These are phyloP conservation scores for Salix caprea DNA, from an alignment of 345 rosid species.

Conservation along the genomic window DNA sequence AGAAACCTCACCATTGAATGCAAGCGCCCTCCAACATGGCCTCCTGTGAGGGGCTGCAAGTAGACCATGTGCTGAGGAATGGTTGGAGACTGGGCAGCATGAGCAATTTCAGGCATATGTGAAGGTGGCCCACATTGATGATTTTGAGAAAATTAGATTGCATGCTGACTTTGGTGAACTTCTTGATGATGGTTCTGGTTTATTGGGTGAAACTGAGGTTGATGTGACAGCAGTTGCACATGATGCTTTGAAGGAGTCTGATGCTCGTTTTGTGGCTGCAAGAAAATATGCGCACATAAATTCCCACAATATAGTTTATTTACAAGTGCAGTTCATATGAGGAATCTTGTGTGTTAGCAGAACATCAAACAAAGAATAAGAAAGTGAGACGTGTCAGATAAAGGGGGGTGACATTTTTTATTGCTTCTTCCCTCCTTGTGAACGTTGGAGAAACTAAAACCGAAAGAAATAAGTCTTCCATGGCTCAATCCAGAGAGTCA, in stretches of 20 bases:
- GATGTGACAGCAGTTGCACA: slow-evolving; percentile 52
- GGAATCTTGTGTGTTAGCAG: background rate
- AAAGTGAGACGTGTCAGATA: background rate
- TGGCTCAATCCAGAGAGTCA: too few relatives aligned
- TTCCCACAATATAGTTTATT: background rate
- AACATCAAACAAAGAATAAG: background rate
- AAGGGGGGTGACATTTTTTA: too few relatives aligned
- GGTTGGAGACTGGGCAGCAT: slow-evolving; percentile 61
- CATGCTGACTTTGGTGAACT: slow-evolving; percentile 54
- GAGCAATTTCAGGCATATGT: slow-evolving; percentile 56
- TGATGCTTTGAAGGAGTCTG: slow-evolving; percentile 68
- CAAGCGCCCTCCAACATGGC: slow-evolving; percentile 61
- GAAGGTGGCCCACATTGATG: slow-evolving; percentile 58
- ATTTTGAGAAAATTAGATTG: slow-evolving; percentile 57
- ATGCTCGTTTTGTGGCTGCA: slow-evolving; percentile 57
- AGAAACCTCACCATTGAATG: slow-evolving; percentile 54
- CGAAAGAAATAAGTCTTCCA: too few relatives aligned
- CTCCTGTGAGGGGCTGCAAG: slow-evolving; percentile 66
- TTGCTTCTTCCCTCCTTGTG: too few relatives aligned
- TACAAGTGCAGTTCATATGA: too few relatives aligned
- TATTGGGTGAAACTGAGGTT: slow-evolving; percentile 67
- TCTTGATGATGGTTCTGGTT: slow-evolving; percentile 67
- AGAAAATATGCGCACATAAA: background rate
- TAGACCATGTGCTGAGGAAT: slow-evolving; percentile 81
- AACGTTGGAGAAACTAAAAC: too few relatives aligned